Evolutionary conservation across 257 asterid genomes (phyloP), one percentile per base, ranked within the genome.

Genomic region (Lithospermum erythrorhizon): DNA sequence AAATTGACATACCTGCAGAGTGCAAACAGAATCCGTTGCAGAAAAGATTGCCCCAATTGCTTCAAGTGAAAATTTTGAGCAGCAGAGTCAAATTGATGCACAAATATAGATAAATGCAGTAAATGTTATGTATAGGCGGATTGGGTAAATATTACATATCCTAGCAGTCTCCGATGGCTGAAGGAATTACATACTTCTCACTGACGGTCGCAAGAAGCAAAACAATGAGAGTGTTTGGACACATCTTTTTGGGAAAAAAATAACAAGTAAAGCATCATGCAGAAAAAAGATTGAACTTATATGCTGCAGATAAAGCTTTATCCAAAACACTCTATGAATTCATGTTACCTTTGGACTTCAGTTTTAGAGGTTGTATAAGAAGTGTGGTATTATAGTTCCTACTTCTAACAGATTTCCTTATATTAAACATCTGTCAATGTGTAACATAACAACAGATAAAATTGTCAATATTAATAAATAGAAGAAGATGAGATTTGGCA

Each of bases 1-100:
- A 41, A 11, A 49, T 10, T 65, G 20, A 3, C 45, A 51, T 61
- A 87, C 91, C 87, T 86, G 96, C 80, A 86, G 73, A 1, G 94
- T 89, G 87, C 96, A 80, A 61, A 89, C 94, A 9, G 94, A 86
- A 75, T 88, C 94, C 7, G 95, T 88, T 30, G 96, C 96, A 9
- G 96, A 82, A 68, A 86, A 77, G 56, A 89, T 83, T 56, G 94
- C 94, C 54, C 95, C 96, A 68, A 89, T 74, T 25, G 95, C 96
- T 83, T 76, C 67, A 59, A 64, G 59, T 41, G 18, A 41, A 41
- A 41, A 41, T 9, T 65, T 37, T 6, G 58, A 48, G 63, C 45
- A 35, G 45, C 45, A 13, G 13, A 41, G 49, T 41, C 49, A 41
- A 14, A 35, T 41, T 41, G 18, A 41, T 41, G 47, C 47, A 35